Percentiles rank a stretch among this genome's conserved stretches.
phyloP scores from a whole-genome alignment of 1,284 basidiomycete species.

The Trichosporon ovoides region DNA sequence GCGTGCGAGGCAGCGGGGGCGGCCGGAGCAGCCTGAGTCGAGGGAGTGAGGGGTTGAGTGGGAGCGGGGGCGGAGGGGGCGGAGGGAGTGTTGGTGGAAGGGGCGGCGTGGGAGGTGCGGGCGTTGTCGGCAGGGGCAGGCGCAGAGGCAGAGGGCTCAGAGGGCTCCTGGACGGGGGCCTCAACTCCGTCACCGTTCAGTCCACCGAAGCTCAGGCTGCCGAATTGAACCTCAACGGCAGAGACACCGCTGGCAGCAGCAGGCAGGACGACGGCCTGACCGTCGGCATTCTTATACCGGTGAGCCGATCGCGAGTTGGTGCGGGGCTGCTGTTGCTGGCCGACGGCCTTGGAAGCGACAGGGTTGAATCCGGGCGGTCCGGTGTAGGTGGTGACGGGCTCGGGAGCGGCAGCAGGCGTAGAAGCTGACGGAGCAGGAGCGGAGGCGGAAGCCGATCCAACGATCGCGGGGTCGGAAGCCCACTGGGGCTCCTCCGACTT shows the following conservation, averaged over 20 bases:
- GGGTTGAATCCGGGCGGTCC: conserved; percentile 50
- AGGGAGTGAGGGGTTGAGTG: conserved; percentile 14
- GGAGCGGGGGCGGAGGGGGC: conserved; percentile 21
- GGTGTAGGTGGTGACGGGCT: conserved; percentile 45
- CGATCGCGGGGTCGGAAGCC: conserved; percentile 43
- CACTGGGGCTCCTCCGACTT: conserved; percentile 23
- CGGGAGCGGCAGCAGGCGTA: conserved; percentile 21
- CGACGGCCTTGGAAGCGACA: conserved; percentile 26
- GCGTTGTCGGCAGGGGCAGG: conserved; percentile 12
- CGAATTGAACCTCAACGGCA: conserved; percentile 49
- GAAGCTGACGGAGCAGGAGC: conserved; percentile 16
- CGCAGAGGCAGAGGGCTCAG: conserved; percentile 21
- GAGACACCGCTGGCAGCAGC: conserved; percentile 34
- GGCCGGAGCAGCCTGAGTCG: conserved; percentile 11
- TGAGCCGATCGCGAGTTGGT: conserved; percentile 46
- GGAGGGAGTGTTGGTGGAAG: conserved; percentile 18
- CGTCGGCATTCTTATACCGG: conserved; percentile 47
- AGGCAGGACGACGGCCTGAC: conserved; percentile 48
- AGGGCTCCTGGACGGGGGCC: conserved; percentile 29
- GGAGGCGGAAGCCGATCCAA: conserved; percentile 31
- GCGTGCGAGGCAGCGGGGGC: conserved; percentile 12
- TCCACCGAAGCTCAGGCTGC: conserved; percentile 49
- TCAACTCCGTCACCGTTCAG: conserved; percentile 46
- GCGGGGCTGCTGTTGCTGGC: conserved; percentile 28
- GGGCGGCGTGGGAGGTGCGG: conserved; percentile 18